These are phyloP conservation scores for Trebouxia sp. DNA, from an alignment of 139 green algal species.

Conservation along the genomic window DNA sequence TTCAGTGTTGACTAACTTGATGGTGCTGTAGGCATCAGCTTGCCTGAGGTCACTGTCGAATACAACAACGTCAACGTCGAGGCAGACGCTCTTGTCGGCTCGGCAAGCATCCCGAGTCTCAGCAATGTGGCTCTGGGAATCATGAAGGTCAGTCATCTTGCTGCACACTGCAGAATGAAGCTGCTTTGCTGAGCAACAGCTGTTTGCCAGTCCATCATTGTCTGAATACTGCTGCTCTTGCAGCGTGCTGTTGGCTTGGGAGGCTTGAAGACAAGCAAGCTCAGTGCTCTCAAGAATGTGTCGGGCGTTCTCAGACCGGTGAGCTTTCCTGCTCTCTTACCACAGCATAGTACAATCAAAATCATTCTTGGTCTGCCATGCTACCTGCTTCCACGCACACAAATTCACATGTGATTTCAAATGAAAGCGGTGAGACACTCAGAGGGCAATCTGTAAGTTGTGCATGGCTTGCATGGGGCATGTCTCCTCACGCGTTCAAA, in stretches of 20 bases:
- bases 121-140: constrained; percentile 49
- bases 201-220: not conserved
- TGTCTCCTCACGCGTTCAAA: too few relatives aligned
- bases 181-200: not conserved
- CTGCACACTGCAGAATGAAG: not conserved
- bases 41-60: constrained; percentile 58
- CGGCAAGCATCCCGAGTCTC: constrained; percentile 56
- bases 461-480: too few relatives aligned
- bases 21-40: not conserved
- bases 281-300: constrained; percentile 46
- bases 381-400: too few relatives aligned
- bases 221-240: not conserved
- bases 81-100: constrained; percentile 69
- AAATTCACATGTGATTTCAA: too few relatives aligned
- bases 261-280: constrained; percentile 3
- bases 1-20: too few relatives aligned
- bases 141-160: constrained; percentile 41
- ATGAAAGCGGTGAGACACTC: too few relatives aligned
- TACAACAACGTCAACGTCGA: constrained; percentile 64
- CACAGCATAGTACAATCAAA: too few relatives aligned
- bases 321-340: not conserved
- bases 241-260: constrained; percentile 9
- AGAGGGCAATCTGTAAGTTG: too few relatives aligned
- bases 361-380: too few relatives aligned
- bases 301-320: constrained; percentile 54